Conservation (phyloP, 495 filamentous ascomycete genomes). For the Penicillium roqueforti region DNA sequence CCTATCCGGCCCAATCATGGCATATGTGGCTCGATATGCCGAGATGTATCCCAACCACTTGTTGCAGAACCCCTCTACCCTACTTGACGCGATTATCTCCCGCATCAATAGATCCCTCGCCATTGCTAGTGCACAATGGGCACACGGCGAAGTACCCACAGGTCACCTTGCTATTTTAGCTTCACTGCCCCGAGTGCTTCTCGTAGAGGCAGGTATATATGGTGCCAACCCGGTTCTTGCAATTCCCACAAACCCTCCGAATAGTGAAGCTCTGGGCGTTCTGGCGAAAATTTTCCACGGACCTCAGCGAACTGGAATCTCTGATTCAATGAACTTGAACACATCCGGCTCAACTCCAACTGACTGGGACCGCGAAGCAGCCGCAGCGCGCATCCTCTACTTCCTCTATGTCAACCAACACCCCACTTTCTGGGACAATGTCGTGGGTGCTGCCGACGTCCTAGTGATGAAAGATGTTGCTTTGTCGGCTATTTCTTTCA, state of each 20-base stretch:
- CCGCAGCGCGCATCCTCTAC: conserved; percentile 55
- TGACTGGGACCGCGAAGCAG: conserved; percentile 42
- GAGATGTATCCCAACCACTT: conserved; percentile 53
- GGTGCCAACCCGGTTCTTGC: conserved; percentile 43
- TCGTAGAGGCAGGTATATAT: conserved; percentile 48
- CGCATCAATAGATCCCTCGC: conserved; percentile 43
- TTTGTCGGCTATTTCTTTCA: conserved; percentile 51
- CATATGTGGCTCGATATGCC: conserved; percentile 56
- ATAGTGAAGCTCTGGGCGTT: conserved; percentile 50
- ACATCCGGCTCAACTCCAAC: conserved; percentile 35
- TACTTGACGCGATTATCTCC: conserved; percentile 43
- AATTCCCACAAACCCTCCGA: conserved; percentile 48
- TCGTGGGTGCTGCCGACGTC: conserved; percentile 52
- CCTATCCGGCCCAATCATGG: conserved; percentile 50
- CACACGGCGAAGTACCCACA: conserved; percentile 46
- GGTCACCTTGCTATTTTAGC: conserved; percentile 54
- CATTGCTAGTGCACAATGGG: conserved; percentile 47
- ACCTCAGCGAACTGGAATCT: conserved; percentile 27
- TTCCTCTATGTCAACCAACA: conserved; percentile 50
- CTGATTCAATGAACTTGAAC: conserved; percentile 32
- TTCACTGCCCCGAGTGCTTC: conserved; percentile 52
- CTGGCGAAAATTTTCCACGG: conserved; percentile 55
- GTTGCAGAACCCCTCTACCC: conserved; percentile 35
- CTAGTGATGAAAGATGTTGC: conserved; percentile 57
- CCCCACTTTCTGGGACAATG: conserved; percentile 47